Evolutionary conservation across 2,329 filamentous ascomycete species (phyloP).

Genomic region (Zymoseptoria tritici): DNA sequence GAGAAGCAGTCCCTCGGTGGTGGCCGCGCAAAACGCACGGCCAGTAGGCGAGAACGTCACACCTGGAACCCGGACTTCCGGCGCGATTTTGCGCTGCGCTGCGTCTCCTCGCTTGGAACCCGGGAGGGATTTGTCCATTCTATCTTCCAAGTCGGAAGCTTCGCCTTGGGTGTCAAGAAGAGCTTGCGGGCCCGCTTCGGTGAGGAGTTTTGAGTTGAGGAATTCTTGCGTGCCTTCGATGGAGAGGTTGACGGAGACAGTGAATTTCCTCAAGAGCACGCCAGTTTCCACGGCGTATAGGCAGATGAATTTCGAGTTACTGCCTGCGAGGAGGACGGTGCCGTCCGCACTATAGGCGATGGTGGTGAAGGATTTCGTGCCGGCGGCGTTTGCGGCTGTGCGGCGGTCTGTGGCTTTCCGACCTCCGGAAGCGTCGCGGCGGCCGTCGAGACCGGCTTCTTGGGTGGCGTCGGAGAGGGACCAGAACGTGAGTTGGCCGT

Average conservation of each 20-base stretch:
- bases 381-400: conserved; percentile 82
- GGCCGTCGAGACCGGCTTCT: conserved; percentile 76
- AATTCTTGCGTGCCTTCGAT: conserved; percentile 95
- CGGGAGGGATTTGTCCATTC: conserved; percentile 70
- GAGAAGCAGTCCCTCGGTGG: conserved; percentile 86
- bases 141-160: conserved; percentile 79
- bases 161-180: conserved; percentile 86
- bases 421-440: conserved; percentile 86
- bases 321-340: conserved; percentile 78
- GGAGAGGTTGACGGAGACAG: conserved; percentile 91
- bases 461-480: conserved; percentile 81
- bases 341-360: conserved; percentile 91
- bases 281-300: conserved; percentile 92
- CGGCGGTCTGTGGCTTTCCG: conserved; percentile 80
- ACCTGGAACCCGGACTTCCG: conserved; percentile 76
- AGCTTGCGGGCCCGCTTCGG: conserved; percentile 76
- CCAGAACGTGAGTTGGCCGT: conserved; percentile 95
- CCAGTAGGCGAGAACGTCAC: conserved; percentile 86
- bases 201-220: conserved; percentile 84
- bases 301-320: conserved; percentile 98
- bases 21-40: conserved; percentile 85
- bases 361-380: conserved; percentile 82
- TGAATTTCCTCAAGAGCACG: conserved; percentile 88
- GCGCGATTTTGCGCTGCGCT: conserved; percentile 64
- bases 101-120: conserved; percentile 84